Evolutionary conservation across 495 filamentous ascomycete genomes (phyloP), one percentile per base, ranked within the genome.

Genomic region (Penicillium chermesinum): DNA sequence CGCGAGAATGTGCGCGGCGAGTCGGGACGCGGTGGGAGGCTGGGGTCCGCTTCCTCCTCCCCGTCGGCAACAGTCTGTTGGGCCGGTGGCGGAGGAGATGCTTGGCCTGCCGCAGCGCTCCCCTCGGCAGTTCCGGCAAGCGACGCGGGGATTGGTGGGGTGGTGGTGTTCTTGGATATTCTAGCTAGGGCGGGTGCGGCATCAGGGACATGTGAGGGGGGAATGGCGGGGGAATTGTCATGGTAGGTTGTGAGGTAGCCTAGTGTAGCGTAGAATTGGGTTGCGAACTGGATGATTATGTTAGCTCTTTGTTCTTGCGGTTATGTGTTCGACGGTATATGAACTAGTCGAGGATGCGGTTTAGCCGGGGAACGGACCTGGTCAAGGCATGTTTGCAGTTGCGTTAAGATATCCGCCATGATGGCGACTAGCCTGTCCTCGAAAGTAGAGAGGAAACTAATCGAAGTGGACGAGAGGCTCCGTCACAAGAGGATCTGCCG

Each of bases 331-430:
- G n/a, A n/a, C n/a, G n/a, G n/a, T n/a, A n/a, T n/a, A n/a, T n/a
- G n/a, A n/a, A n/a, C n/a, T n/a, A n/a, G n/a, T n/a, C n/a, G 35
- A 32, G 22, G 33, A 47, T 40, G 34, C 37, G 25, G 21, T 42
- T 20, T 4, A 9, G 6, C 13, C 13, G 30, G 12, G 3, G 9
- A 34, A 42, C 50, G 36, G 72, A 91, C 89, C 73, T 95, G 84
- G 63, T 97, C 91, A 46, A 95, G 84, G 63, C 88, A 87, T 64
- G 95, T 90, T 73, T 98, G 93, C 34, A 98, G 78, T 63, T 96
- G 91, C 3, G 93, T 96, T 33, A 98, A 79, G 36, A 85, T 79
- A 67, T 98, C 93, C 0, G 86, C 86, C 91, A 96, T 96, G 45
- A 39, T 71, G 57, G 32, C 41, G 38, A 53, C 19, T 34, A 16